These are phyloP conservation scores for Lachancea mirantina DNA, from an alignment of 805 yeast genomes.

Conservation along the genomic window DNA sequence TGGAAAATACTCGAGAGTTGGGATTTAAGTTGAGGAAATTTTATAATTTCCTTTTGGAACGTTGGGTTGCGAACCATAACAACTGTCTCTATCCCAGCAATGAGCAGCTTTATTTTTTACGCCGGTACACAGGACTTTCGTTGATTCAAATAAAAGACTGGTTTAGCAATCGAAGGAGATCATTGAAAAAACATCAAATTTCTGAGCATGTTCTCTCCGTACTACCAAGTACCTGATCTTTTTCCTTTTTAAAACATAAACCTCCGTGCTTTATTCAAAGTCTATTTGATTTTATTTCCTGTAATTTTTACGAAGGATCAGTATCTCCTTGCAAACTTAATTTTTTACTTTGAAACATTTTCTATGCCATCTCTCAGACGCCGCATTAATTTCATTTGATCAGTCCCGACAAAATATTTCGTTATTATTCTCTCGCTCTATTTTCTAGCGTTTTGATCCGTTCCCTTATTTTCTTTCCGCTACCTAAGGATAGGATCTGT, in stretches of 20 bases:
- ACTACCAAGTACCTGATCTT: no score
- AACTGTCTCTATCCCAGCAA: conserved; percentile 17
- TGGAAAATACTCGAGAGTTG: neutral
- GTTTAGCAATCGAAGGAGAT: conserved; percentile 25
- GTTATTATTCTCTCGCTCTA: neutral
- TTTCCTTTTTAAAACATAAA: no score
- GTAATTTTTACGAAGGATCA: neutral
- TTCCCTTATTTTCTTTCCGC: no score
- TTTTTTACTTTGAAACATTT: neutral
- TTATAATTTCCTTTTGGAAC: neutral
- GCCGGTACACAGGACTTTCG: conserved; percentile 14
- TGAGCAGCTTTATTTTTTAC: conserved; percentile 8
- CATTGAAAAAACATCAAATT: conserved; percentile 11
- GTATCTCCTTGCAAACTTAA: neutral
- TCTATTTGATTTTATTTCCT: no score
- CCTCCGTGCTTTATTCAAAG: no score
- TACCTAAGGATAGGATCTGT: no score
- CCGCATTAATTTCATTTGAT: no score
- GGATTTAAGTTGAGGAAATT: neutral
- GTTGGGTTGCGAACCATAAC: conserved; percentile 12
- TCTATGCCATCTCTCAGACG: conserved; percentile 1
- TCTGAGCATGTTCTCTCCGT: no score
- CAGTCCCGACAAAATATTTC: no score
- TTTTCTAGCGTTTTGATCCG: neutral
- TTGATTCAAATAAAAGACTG: conserved; percentile 23